These are phyloP conservation scores for Wickerhamiella musiphila DNA, from an alignment of 805 yeast species.

Conservation along the genomic window DNA sequence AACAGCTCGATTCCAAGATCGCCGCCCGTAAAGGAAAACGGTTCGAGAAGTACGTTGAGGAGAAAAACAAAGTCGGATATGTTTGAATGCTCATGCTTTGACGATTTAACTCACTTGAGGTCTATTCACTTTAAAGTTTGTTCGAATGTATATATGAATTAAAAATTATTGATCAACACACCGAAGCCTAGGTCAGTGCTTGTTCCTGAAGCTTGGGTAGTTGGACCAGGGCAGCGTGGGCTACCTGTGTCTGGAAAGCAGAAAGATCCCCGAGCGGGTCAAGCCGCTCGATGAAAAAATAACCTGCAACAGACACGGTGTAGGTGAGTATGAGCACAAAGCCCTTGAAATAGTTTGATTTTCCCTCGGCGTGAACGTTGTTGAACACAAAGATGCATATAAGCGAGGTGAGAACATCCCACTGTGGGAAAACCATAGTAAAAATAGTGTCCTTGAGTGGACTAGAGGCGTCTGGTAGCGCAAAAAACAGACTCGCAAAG, in stretches of 20 bases:
- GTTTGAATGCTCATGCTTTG: slow-evolving; percentile 4
- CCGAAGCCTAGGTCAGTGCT: background rate
- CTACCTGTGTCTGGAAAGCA: too few relatives aligned
- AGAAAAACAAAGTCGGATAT: slow-evolving; percentile 7
- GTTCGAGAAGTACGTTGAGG: slow-evolving; percentile 9
- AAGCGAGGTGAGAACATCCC: slow-evolving; percentile 82
- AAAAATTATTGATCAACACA: background rate
- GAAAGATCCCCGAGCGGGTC: too few relatives aligned
- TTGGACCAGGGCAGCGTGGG: background rate
- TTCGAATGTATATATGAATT: slow-evolving; percentile 3
- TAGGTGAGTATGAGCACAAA: slow-evolving; percentile 69
- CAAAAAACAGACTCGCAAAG: slow-evolving; percentile 39
- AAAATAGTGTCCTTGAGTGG: slow-evolving; percentile 27
- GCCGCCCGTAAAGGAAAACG: slow-evolving; percentile 43
- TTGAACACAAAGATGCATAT: slow-evolving; percentile 79
- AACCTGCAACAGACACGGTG: slow-evolving; percentile 59
- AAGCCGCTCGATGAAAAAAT: slow-evolving; percentile 55
- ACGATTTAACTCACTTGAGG: background rate
- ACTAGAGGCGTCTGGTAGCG: slow-evolving; percentile 7
- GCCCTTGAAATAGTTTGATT: slow-evolving; percentile 91
- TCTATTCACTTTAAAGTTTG: too few relatives aligned
- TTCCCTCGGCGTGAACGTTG: slow-evolving; percentile 91
- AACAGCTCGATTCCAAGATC: slow-evolving; percentile 47
- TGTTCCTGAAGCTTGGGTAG: background rate
- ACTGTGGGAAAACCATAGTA: slow-evolving; percentile 77